phyloP scores from a whole-genome alignment of 805 yeast genomes.

The Ogataea philodendri region DNA sequence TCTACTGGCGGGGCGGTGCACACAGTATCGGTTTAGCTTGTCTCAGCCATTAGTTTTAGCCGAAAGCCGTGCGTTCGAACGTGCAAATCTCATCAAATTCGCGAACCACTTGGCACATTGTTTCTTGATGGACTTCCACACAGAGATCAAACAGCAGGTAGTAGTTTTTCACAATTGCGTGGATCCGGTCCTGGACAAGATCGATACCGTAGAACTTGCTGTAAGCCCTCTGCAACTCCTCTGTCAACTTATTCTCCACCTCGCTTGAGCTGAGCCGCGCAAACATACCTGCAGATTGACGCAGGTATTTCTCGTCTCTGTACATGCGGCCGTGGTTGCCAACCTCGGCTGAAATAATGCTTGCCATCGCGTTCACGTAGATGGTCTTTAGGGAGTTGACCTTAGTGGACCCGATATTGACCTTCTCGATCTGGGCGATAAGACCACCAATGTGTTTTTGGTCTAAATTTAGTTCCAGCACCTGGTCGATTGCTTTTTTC shows the following conservation, averaged over 20 bases:
- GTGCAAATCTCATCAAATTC: conserved; percentile 18
- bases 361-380: conserved; percentile 17
- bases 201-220: conserved; percentile 18
- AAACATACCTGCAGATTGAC: too few species aligned
- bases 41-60: too few species aligned
- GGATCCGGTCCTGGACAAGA: conserved; percentile 9
- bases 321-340: conserved; percentile 5
- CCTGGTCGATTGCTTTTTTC: conserved; percentile 1
- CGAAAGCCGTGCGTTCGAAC: conserved; percentile 5
- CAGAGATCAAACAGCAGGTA: conserved; percentile 19
- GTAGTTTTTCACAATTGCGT: conserved; percentile 13
- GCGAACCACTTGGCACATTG: conserved; percentile 5
- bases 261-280: conserved; percentile 5
- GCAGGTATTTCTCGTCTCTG: conserved; percentile 1
- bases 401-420: conserved; percentile 17
- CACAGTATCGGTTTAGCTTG: too few species aligned
- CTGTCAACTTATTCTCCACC: conserved; percentile 6
- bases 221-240: conserved; percentile 7
- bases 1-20: too few species aligned
- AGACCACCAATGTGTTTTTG: conserved; percentile 16
- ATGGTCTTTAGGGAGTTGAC: conserved; percentile 21
- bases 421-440: conserved; percentile 21
- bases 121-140: conserved; percentile 16
- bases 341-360: conserved; percentile 14
- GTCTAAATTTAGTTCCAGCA: conserved; percentile 21